Base-by-base conservation (phyloP, 2,329 filamentous ascomycete genomes). In the Clarireedia paspali region DNA sequence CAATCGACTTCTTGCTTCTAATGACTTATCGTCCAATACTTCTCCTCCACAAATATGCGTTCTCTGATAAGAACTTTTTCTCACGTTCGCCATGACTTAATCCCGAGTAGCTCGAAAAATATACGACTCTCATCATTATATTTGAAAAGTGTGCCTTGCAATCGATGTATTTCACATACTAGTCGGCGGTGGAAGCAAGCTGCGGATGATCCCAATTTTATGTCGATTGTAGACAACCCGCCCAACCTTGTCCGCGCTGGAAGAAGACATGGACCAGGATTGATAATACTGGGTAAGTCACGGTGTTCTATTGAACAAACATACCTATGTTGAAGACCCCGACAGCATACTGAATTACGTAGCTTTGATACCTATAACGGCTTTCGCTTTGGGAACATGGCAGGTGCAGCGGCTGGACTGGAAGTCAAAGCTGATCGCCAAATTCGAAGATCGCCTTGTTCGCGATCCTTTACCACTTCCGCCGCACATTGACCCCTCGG, bases 391-490 rank as follows among this genome's bases (percentile, higher is more conserved):
- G 15, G 94, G 94, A 30, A 89, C 89, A 61, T 99, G 94, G 94
- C 94, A 99, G 71, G 88, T 99, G 53, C 84, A 95, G 70, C 87
- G 94, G 10, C 81, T 99, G 1, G 83, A 85, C 57, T 96, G 92
- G 91, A 99, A 99, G 71, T 91, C 90, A 4, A 88, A 95, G 47
- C 78, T 99, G 12, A 85, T 99, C 59, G 90, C 92, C 58, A 89
- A 87, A 64, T 90, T 89, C 71, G 94, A 97, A 74, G 91, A 99
- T 75, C 88, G 92, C 5, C 80, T 99, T 38, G 81, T 96, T 42
- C 88, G 88, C 56, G 81, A 87, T 17, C 94, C 94, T 0, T 77
- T 99, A 0, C 92, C 92, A 0, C 76, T 99, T 0, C 94, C 94
- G 4, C 85, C 90, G 2, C 80, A 82, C 54, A 79, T 99, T 60